phyloP scores from a whole-genome alignment of 805 yeast genomes.

The Cyberlindnera mycetangii region DNA sequence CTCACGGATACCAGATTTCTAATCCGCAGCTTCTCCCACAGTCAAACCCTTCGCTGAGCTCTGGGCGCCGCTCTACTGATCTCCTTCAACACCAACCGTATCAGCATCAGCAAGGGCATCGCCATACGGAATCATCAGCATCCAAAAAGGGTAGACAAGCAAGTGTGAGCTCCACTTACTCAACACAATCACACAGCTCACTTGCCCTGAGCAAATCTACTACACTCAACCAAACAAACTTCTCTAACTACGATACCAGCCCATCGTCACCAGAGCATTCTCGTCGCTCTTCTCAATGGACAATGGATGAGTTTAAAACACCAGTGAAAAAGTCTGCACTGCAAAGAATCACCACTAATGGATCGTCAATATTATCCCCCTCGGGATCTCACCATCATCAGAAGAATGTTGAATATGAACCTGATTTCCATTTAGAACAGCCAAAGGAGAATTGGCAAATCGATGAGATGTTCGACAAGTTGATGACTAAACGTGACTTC shows the following conservation, averaged over 20 bases:
- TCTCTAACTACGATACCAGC: slow-evolving; percentile 18
- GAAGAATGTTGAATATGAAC: slow-evolving; percentile 4
- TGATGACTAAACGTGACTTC: slow-evolving; percentile 83
- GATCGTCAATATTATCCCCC: slow-evolving; percentile 14
- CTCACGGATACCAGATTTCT: slow-evolving; percentile 20
- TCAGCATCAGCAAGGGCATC: slow-evolving; percentile 3
- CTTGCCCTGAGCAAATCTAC: slow-evolving; percentile 27
- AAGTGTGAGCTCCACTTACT: slow-evolving; percentile 25
- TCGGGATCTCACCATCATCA: slow-evolving; percentile 26
- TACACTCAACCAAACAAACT: slow-evolving; percentile 24
- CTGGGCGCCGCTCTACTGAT: slow-evolving; percentile 11
- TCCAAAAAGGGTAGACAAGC: slow-evolving; percentile 22
- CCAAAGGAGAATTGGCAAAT: slow-evolving; percentile 67
- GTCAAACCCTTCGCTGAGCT: slow-evolving; percentile 2
- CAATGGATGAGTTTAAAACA: slow-evolving; percentile 18
- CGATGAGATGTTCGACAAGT: slow-evolving; percentile 69
- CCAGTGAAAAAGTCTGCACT: slow-evolving; percentile 23
- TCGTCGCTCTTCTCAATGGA: slow-evolving; percentile 28
- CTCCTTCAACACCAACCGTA: slow-evolving; percentile 11
- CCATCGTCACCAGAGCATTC: slow-evolving; percentile 28
- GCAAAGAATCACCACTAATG: slow-evolving; percentile 26
- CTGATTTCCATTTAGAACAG: slow-evolving; percentile 46
- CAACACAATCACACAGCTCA: slow-evolving; percentile 27
- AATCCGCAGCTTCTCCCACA: slow-evolving; percentile 27
- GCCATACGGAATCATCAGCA: slow-evolving; percentile 4